A percentile compares a stretch with the other conserved stretches of the same genome.
phyloP scores from a whole-genome alignment of 2,329 filamentous ascomycete species.

The Aciculosporium take region DNA sequence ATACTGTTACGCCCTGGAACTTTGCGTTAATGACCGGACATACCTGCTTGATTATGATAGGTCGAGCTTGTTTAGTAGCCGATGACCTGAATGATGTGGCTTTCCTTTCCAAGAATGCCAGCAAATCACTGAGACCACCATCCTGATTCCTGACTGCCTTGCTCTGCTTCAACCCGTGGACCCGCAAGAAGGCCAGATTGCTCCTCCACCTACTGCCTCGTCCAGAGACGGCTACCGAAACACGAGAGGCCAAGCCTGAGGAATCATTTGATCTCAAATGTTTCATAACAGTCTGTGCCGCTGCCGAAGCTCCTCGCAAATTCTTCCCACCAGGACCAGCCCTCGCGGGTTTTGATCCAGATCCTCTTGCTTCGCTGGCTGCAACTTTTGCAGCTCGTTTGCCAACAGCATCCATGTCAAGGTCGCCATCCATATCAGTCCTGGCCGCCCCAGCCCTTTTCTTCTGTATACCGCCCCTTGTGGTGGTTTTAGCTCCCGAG shows the following conservation, averaged over 20 bases:
- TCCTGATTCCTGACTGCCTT: slow-evolving; percentile 53
- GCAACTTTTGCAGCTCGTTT: slow-evolving; percentile 20
- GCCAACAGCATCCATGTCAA: slow-evolving; percentile 38
- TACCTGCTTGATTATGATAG: slow-evolving; percentile 64
- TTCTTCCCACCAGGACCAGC: slow-evolving; percentile 9
- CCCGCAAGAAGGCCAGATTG: slow-evolving; percentile 24
- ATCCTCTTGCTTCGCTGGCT: slow-evolving; percentile 13
- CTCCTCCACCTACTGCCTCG: slow-evolving; percentile 16
- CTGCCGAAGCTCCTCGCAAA: slow-evolving; percentile 19
- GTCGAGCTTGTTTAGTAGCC: slow-evolving; percentile 27
- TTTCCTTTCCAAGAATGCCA: slow-evolving; percentile 60
- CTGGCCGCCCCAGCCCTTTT: slow-evolving; percentile 25
- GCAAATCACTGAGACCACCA: slow-evolving; percentile 48
- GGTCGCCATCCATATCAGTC: slow-evolving; percentile 42
- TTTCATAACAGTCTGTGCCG: slow-evolving; percentile 29
- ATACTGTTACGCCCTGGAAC: slow-evolving; percentile 6
- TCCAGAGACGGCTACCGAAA: slow-evolving; percentile 17
- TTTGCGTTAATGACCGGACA: slow-evolving; percentile 31
- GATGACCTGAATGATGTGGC: slow-evolving; percentile 39
- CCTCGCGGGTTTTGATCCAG: slow-evolving; percentile 18
- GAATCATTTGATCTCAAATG: slow-evolving; percentile 24
- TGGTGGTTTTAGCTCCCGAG: slow-evolving; percentile 16
- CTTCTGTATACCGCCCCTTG: slow-evolving; percentile 38
- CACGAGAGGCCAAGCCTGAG: slow-evolving; percentile 19
- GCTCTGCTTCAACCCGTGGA: slow-evolving; percentile 53